A percentile compares a stretch with the other conserved stretches of the same genome.
Evolutionary conservation across 169 alveolate genomes (phyloP).

Genomic region (Plasmodium knowlesi): DNA sequence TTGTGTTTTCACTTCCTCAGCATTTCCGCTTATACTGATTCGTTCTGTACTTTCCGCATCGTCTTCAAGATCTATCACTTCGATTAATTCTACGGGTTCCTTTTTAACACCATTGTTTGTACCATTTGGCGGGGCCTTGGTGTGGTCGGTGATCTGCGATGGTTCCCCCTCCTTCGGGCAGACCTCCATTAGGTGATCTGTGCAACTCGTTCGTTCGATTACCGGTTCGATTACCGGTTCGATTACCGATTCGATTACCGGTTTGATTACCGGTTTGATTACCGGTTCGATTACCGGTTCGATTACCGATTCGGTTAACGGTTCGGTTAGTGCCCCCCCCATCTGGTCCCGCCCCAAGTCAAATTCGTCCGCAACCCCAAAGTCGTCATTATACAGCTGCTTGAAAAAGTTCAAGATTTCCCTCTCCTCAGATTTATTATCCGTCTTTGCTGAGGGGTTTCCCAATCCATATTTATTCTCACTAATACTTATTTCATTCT

Average conservation of each 20-base stretch:
- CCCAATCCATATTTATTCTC: not conserved
- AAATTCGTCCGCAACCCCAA: not conserved
- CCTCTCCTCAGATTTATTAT: not conserved
- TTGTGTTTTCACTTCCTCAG: not conserved
- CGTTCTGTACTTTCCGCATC: not conserved
- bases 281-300: not conserved
- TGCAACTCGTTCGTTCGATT: not conserved
- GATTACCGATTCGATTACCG: not conserved
- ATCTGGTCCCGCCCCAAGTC: not conserved
- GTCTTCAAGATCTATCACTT: not conserved
- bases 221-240: not conserved
- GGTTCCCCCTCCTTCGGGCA: not conserved
- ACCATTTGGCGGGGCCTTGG: not conserved
- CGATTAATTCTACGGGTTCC: not conserved
- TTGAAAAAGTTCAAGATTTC: conserved; percentile 30
- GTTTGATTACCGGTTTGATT: not conserved
- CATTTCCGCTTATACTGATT: not conserved
- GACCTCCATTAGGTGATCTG: not conserved
- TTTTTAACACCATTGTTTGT: not conserved
- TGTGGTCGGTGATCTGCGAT: not conserved
- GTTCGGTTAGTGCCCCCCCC: no score
- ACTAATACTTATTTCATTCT: not conserved
- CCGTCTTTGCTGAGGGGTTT: not conserved
- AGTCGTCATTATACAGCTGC: conserved; percentile 17
- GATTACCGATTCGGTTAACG: no score